These are phyloP conservation scores for Polychaeton citri DNA, from an alignment of 2,329 filamentous ascomycete species.

Conservation along the genomic window DNA sequence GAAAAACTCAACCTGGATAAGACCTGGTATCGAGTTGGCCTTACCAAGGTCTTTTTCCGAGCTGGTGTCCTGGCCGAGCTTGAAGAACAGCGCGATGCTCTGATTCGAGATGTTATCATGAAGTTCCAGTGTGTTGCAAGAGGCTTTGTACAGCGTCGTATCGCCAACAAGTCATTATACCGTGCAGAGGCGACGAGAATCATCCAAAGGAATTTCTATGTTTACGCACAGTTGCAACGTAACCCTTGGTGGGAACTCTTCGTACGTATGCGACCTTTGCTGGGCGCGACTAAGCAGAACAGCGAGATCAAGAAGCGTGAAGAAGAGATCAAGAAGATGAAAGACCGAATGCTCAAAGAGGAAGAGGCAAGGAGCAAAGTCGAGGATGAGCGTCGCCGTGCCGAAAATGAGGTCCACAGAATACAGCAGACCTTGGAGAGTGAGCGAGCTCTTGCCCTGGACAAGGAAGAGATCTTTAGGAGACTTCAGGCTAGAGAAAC, in stretches of 20 bases:
- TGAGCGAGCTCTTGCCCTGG: constrained; percentile 83
- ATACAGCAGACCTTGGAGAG: constrained; percentile 93
- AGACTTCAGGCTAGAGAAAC: constrained; percentile 83
- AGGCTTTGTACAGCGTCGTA: constrained; percentile 76
- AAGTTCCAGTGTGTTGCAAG: constrained; percentile 85
- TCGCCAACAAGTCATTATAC: constrained; percentile 86
- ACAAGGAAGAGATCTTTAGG: constrained; percentile 99
- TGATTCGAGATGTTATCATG: constrained; percentile 89
- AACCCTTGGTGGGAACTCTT: constrained; percentile 98
- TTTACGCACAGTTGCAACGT: constrained; percentile 77
- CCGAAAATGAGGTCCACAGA: constrained; percentile 72
- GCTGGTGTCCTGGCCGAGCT: constrained; percentile 91
- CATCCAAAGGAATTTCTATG: constrained; percentile 85
- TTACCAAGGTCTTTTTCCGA: constrained; percentile 97
- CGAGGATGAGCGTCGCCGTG: constrained; percentile 81
- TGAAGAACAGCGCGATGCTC: constrained; percentile 83
- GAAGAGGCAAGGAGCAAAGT: constrained; percentile 60
- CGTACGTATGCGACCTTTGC: constrained; percentile 83
- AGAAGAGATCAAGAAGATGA: constrained; percentile 78
- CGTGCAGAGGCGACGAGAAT: constrained; percentile 88
- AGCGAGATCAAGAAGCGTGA: constrained; percentile 91
- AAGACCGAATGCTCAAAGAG: constrained; percentile 70
- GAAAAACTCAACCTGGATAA: constrained; percentile 77
- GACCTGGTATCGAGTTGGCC: constrained; percentile 77
- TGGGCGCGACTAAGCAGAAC: constrained; percentile 82